These are phyloP conservation scores for Hypoxylon sp. DNA, from an alignment of 2,329 filamentous ascomycete genomes.

Conservation along the genomic window DNA sequence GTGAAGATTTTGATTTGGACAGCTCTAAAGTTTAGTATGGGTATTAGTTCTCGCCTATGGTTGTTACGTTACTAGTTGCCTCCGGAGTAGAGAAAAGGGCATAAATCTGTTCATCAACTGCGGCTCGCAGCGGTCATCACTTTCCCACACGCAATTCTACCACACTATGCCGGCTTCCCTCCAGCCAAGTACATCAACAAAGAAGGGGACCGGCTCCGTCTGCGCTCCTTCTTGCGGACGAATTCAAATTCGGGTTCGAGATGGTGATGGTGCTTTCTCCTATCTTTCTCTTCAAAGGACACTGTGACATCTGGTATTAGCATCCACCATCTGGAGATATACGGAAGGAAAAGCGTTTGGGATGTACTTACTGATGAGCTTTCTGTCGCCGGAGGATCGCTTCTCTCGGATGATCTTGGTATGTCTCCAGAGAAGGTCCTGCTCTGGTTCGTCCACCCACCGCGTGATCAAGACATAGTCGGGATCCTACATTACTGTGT, in stretches of 20 bases:
- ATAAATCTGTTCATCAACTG: conserved; percentile 22
- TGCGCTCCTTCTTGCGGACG: conserved; percentile 70
- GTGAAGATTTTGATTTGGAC: conserved; percentile 6
- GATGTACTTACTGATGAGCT: conserved; percentile 54
- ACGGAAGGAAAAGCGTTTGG: not conserved
- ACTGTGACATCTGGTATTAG: conserved; percentile 27
- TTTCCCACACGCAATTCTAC: not conserved
- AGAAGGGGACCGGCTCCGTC: conserved; percentile 64
- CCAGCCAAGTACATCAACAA: conserved; percentile 71
- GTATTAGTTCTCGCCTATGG: conserved; percentile 24
- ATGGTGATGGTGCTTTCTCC: conserved; percentile 58
- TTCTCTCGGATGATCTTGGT: conserved; percentile 74
- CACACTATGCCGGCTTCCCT: conserved; percentile 57
- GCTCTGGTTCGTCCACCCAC: conserved; percentile 78
- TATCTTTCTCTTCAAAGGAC: conserved; percentile 59
- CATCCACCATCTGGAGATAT: not conserved
- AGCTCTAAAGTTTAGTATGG: conserved; percentile 7
- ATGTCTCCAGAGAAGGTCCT: conserved; percentile 79
- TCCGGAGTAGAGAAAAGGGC: conserved; percentile 12
- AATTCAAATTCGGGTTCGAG: conserved; percentile 65
- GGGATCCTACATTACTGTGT: conserved; percentile 63
- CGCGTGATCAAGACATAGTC: conserved; percentile 80
- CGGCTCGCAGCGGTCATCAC: not conserved
- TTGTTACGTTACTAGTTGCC: conserved; percentile 6
- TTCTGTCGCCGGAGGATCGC: conserved; percentile 54